phyloP scores from a whole-genome alignment of 352 stramenopile species.

The Phytopythium montanum region DNA sequence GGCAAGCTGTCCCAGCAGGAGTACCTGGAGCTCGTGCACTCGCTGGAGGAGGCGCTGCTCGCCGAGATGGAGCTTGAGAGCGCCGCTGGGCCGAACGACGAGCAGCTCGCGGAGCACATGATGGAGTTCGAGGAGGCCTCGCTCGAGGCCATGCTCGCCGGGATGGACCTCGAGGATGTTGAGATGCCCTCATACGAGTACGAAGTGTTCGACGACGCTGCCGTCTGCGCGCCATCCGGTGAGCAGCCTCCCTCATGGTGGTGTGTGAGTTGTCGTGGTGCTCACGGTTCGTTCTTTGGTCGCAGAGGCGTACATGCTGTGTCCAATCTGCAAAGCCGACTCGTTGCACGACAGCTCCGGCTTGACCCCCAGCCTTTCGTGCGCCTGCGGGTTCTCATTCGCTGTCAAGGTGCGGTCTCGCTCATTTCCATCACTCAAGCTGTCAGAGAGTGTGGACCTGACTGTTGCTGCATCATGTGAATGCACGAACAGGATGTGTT shows the following conservation, averaged over 20 bases:
- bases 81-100: slow-evolving; percentile 15
- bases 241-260: not conserved
- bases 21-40: slow-evolving; percentile 72
- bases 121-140: slow-evolving; percentile 66
- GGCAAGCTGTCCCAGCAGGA: slow-evolving; percentile 63
- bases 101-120: slow-evolving; percentile 48
- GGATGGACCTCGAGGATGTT: slow-evolving; percentile 43
- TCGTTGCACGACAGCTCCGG: slow-evolving; percentile 26
- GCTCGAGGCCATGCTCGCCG: slow-evolving; percentile 62
- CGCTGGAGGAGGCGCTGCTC: slow-evolving; percentile 62
- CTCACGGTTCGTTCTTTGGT: not conserved
- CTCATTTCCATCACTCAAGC: no score
- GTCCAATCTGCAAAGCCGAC: slow-evolving; percentile 46
- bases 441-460: not conserved
- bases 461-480: not conserved
- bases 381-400: slow-evolving; percentile 53
- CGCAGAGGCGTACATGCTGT: slow-evolving; percentile 26
- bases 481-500: slow-evolving; percentile 27
- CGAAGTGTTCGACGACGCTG: slow-evolving; percentile 4
- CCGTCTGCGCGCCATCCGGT: not conserved
- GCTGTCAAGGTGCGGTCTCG: slow-evolving; percentile 22
- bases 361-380: slow-evolving; percentile 27
- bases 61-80: slow-evolving; percentile 38
- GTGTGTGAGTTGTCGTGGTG: not conserved
- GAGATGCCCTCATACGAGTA: slow-evolving; percentile 10